These are phyloP conservation scores for Hypoxylon trugodes DNA, from an alignment of 495 filamentous ascomycete genomes.

Conservation along the genomic window DNA sequence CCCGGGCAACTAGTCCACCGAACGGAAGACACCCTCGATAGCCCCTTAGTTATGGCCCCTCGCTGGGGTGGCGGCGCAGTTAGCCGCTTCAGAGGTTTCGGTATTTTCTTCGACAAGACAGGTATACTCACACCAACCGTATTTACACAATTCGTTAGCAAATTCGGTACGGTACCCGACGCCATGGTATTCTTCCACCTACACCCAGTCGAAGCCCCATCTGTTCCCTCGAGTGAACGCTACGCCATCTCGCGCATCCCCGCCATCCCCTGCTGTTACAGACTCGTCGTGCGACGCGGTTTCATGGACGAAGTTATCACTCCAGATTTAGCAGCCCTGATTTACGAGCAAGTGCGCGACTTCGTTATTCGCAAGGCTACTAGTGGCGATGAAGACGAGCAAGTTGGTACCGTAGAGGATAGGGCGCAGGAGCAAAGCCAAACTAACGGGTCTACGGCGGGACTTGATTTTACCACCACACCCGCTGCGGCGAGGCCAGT, in stretches of 20 bases:
- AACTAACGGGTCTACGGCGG: neutral
- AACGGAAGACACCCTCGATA: conserved; percentile 33
- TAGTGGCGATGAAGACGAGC: conserved; percentile 26
- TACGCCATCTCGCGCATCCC: conserved; percentile 50
- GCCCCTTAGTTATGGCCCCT: conserved; percentile 44
- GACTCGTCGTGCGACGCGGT: conserved; percentile 72
- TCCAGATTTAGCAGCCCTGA: conserved; percentile 64
- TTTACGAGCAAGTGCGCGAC: conserved; percentile 66
- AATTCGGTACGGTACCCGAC: conserved; percentile 66
- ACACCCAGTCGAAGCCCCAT: conserved; percentile 62
- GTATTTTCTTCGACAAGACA: conserved; percentile 73
- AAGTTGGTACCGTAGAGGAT: conserved; percentile 3
- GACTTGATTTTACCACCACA: neutral
- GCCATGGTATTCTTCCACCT: conserved; percentile 71
- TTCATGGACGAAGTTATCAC: conserved; percentile 75
- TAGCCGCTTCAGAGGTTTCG: conserved; percentile 60
- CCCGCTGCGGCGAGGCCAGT: neutral
- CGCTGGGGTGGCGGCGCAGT: conserved; percentile 58
- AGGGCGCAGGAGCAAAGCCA: neutral
- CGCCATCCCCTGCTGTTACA: conserved; percentile 66
- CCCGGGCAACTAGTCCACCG: conserved; percentile 54
- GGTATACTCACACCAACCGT: conserved; percentile 63
- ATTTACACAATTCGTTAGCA: conserved; percentile 70
- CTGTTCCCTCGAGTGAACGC: conserved; percentile 53
- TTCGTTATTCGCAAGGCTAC: conserved; percentile 55